Conservation (phyloP, 306 rosid genomes). For the Psophocarpus tetragonolobus region DNA sequence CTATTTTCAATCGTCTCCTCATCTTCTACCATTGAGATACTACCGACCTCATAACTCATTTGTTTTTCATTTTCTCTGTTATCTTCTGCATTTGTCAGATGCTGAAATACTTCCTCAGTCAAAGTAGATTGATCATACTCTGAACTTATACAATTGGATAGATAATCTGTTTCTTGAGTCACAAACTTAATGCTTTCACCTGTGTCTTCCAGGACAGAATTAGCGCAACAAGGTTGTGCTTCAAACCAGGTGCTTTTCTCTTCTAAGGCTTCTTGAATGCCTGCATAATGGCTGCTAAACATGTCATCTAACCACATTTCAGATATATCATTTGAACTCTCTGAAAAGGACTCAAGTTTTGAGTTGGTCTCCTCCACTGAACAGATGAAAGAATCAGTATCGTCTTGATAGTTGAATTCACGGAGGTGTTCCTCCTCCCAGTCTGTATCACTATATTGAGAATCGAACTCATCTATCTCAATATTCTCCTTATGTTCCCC, state of each 20-base stretch:
- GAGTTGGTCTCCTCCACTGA: slow-evolving; percentile 32
- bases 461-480: slow-evolving; percentile 40
- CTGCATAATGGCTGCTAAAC: slow-evolving; percentile 16
- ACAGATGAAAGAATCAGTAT: slow-evolving; percentile 30
- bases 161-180: slow-evolving; percentile 37
- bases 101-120: slow-evolving; percentile 40
- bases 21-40: slow-evolving; percentile 6
- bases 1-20: slow-evolving; percentile 25
- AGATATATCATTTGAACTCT: slow-evolving; percentile 30
- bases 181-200: slow-evolving; percentile 21
- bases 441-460: slow-evolving; percentile 43
- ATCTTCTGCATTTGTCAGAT: slow-evolving; percentile 31
- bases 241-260: slow-evolving; percentile 37
- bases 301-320: slow-evolving; percentile 32
- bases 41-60: slow-evolving; percentile 23
- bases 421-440: slow-evolving; percentile 52
- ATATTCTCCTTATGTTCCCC: slow-evolving; percentile 31
- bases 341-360: slow-evolving; percentile 29
- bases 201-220: slow-evolving; percentile 29
- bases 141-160: slow-evolving; percentile 20
- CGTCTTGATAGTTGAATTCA: slow-evolving; percentile 37
- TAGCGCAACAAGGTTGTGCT: slow-evolving; percentile 22
- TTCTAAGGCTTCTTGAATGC: slow-evolving; percentile 13
- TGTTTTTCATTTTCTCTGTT: slow-evolving; percentile 34
- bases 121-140: slow-evolving; percentile 45